Evolutionary conservation across 129 eudicot species (phyloP).

Genomic region (Centaurea solstitialis): DNA sequence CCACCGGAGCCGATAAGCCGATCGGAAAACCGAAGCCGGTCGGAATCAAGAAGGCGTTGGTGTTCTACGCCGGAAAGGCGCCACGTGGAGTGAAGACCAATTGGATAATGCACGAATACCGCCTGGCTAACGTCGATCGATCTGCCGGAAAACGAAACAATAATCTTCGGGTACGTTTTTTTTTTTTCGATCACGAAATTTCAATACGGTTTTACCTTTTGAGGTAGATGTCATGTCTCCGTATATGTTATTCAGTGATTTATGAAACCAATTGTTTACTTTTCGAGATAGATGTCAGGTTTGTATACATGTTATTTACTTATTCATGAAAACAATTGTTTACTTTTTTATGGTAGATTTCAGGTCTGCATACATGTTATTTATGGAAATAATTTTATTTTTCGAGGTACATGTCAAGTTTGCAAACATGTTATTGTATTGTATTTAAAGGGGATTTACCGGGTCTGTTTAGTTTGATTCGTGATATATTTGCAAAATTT

Average conservation of each 20-base stretch:
- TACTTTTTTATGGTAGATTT: no score
- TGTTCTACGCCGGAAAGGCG: slow-evolving; percentile 74
- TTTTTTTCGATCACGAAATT: neutral
- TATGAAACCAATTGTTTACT: no score
- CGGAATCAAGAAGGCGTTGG: slow-evolving; percentile 69
- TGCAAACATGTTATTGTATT: neutral
- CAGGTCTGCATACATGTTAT: no score
- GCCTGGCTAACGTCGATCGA: slow-evolving; percentile 67
- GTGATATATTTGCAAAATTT: neutral
- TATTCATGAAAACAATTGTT: no score
- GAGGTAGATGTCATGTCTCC: no score
- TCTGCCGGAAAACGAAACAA: slow-evolving; percentile 59
- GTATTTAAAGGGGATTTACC: neutral
- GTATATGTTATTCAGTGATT: no score
- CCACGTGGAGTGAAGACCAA: slow-evolving; percentile 68
- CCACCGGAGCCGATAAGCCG: slow-evolving; percentile 76
- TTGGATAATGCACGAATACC: slow-evolving; percentile 79
- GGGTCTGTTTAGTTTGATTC: neutral
- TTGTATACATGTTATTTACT: no score
- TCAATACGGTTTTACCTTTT: neutral
- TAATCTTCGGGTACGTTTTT: slow-evolving; percentile 52
- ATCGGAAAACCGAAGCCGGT: slow-evolving; percentile 62
- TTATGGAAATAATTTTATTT: neutral
- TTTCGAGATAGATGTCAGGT: no score
- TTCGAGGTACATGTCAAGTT: neutral